Percentiles rank a stretch among this genome's conserved stretches.
These are phyloP conservation scores for Diaporthe sp. DNA, from an alignment of 2,329 filamentous ascomycete species.

Conservation along the genomic window DNA sequence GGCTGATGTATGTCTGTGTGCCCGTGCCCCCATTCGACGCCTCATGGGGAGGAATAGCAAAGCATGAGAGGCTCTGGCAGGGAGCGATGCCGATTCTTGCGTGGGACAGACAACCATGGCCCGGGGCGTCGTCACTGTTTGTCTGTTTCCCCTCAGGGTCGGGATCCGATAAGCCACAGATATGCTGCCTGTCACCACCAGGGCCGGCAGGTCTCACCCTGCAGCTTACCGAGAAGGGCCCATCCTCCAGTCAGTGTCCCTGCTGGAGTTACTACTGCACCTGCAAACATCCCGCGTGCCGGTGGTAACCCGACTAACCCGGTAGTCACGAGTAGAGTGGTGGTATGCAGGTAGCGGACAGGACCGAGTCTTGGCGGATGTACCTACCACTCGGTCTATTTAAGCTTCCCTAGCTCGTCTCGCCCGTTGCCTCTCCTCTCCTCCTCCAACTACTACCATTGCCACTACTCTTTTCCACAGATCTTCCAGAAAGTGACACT, in stretches of 20 bases:
- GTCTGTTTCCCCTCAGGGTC: conserved; percentile 2
- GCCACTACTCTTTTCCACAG: not conserved
- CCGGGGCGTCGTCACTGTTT: not conserved
- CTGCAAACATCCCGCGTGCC: conserved; percentile 33
- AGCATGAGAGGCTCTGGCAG: not conserved
- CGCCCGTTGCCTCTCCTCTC: not conserved
- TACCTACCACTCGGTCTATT: conserved; percentile 28
- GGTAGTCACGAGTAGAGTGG: conserved; percentile 21
- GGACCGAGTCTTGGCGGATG: conserved; percentile 20
- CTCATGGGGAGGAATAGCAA: conserved; percentile 4
- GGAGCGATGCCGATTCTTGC: not conserved
- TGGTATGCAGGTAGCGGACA: conserved; percentile 1
- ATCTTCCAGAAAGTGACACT: not conserved
- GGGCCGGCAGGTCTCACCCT: conserved; percentile 39
- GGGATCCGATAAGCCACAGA: conserved; percentile 32
- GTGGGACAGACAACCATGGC: conserved; percentile 1
- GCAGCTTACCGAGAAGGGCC: conserved; percentile 4
- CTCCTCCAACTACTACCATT: not conserved
- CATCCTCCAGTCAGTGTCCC: conserved; percentile 29
- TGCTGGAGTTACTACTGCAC: conserved; percentile 2
- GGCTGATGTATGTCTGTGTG: conserved; percentile 29
- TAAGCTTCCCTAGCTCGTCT: conserved; percentile 35
- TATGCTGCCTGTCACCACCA: conserved; percentile 24
- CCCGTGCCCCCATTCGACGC: conserved; percentile 24
- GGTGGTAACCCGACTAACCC: conserved; percentile 28